These are phyloP conservation scores for Curvularia sp. DNA, from an alignment of 2,329 filamentous ascomycete species.

Conservation along the genomic window DNA sequence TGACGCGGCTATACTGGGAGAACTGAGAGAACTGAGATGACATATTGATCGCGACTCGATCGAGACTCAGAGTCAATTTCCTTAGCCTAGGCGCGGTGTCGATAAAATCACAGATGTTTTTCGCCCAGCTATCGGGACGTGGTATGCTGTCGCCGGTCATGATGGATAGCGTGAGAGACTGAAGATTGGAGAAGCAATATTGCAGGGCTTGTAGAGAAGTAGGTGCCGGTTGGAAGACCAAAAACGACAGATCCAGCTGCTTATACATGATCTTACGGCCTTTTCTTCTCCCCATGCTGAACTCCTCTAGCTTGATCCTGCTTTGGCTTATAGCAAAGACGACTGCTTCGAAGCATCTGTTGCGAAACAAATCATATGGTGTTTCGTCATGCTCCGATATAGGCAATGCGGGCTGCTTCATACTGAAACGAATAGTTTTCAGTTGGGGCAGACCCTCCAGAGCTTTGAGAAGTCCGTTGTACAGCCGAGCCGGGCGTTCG, in stretches of 20 bases:
- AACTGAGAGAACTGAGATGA: neutral
- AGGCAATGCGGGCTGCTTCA: conserved; percentile 18
- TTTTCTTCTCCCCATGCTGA: conserved; percentile 31
- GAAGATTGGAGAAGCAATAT: conserved; percentile 22
- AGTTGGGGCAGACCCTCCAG: conserved; percentile 28
- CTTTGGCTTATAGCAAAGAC: conserved; percentile 32
- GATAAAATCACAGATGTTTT: conserved; percentile 31
- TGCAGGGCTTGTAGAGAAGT: conserved; percentile 21
- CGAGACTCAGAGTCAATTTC: conserved; percentile 31
- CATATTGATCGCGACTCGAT: conserved; percentile 10
- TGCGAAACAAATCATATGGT: conserved; percentile 27
- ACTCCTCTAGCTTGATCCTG: conserved; percentile 27
- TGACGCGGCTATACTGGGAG: conserved; percentile 24
- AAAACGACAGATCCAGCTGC: conserved; percentile 23
- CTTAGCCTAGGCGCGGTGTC: conserved; percentile 24
- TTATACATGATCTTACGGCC: conserved; percentile 15
- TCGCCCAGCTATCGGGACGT: conserved; percentile 32
- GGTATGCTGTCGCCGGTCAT: conserved; percentile 19
- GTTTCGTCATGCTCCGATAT: conserved; percentile 17
- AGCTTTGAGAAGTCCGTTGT: conserved; percentile 29
- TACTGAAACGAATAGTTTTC: conserved; percentile 28
- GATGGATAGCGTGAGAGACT: conserved; percentile 30
- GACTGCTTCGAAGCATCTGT: conserved; percentile 32
- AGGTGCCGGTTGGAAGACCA: conserved; percentile 23
- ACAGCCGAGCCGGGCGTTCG: conserved; percentile 24